These are phyloP conservation scores for Clathrospora elynae DNA, from an alignment of 2,329 filamentous ascomycete genomes.

Conservation along the genomic window DNA sequence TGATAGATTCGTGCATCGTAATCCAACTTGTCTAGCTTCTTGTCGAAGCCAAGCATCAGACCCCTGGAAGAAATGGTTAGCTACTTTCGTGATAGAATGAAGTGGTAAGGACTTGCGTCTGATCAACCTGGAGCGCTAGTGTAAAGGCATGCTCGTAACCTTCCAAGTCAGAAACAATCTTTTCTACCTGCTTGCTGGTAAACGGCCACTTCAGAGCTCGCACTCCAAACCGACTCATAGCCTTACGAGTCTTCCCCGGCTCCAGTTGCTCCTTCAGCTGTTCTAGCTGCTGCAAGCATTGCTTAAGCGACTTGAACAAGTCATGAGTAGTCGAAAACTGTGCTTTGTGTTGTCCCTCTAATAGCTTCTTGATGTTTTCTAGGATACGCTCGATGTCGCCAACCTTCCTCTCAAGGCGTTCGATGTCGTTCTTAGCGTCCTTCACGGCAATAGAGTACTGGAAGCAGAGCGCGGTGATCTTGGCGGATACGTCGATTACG, in stretches of 20 bases:
- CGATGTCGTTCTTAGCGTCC: slow-evolving; percentile 39
- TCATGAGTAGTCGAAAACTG: slow-evolving; percentile 34
- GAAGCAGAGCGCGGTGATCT: slow-evolving; percentile 43
- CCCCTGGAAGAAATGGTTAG: too few species aligned
- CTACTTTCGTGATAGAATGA: slow-evolving; percentile 22
- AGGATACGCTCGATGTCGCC: slow-evolving; percentile 32
- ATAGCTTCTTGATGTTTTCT: slow-evolving; percentile 31
- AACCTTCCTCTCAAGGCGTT: slow-evolving; percentile 39
- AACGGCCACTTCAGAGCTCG: slow-evolving; percentile 51
- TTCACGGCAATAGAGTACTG: slow-evolving; percentile 42
- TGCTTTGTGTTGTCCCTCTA: slow-evolving; percentile 30
- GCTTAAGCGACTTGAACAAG: slow-evolving; percentile 24
- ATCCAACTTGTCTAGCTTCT: too few species aligned
- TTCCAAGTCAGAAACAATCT: slow-evolving; percentile 30
- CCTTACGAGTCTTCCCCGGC: slow-evolving; percentile 32
- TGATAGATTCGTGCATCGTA: slow-evolving; percentile 8
- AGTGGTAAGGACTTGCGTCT: slow-evolving; percentile 37
- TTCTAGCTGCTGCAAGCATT: slow-evolving; percentile 21
- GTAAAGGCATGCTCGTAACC: slow-evolving; percentile 35
- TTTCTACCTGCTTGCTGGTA: slow-evolving; percentile 44
- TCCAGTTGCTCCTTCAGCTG: slow-evolving; percentile 18
- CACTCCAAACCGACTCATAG: slow-evolving; percentile 40
- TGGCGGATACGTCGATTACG: slow-evolving; percentile 48
- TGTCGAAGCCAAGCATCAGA: too few species aligned
- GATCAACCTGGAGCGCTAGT: slow-evolving; percentile 43